phyloP scores from a whole-genome alignment of 2,329 filamentous ascomycete genomes.

The Diaporthe vaccinii region DNA sequence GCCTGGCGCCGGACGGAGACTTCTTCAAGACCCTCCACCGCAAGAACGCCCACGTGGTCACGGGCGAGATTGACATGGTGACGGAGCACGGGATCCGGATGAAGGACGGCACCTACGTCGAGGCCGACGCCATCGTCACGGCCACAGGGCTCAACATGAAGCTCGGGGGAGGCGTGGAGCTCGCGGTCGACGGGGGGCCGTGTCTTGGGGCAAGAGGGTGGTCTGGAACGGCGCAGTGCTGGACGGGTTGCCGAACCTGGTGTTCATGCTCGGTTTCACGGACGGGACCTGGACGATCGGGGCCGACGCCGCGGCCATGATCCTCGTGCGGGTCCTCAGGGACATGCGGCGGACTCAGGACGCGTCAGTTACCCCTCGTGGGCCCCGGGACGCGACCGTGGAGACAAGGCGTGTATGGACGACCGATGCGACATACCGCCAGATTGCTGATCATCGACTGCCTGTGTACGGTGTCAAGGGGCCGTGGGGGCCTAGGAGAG shows the following conservation, averaged over 20 bases:
- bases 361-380: background rate
- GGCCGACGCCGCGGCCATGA: constrained; percentile 57
- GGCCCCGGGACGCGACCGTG: background rate
- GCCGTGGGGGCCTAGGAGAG: background rate
- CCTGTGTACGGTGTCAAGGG: background rate
- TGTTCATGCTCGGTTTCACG: constrained; percentile 71
- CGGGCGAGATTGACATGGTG: constrained; percentile 60
- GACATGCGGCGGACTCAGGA: background rate
- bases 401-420: constrained; percentile 9
- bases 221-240: constrained; percentile 73
- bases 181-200: constrained; percentile 26
- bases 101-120: constrained; percentile 57
- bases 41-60: constrained; percentile 58
- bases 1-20: constrained; percentile 64
- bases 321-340: background rate
- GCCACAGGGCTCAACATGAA: constrained; percentile 65
- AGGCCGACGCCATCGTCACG: constrained; percentile 74
- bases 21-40: constrained; percentile 54
- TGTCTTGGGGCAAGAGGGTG: constrained; percentile 7
- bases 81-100: constrained; percentile 60
- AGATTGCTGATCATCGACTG: background rate
- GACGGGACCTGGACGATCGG: constrained; percentile 74
- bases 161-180: constrained; percentile 24
- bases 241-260: constrained; percentile 71
- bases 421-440: constrained; percentile 3